Base-by-base conservation (phyloP, 148 eudicot genomes). In the Diospyros lotus region DNA sequence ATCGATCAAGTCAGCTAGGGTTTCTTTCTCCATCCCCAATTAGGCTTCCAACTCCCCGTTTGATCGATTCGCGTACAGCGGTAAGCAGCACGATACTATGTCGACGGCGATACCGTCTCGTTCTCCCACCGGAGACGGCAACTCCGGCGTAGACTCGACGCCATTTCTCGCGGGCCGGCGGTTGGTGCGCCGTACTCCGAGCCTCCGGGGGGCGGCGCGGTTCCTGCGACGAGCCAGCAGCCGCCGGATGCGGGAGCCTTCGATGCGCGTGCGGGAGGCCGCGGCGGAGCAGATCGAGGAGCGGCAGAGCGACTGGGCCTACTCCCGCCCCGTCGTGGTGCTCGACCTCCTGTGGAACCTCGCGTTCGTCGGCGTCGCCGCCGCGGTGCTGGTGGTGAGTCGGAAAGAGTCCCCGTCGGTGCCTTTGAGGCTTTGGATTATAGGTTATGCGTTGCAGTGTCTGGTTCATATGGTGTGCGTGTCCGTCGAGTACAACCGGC, bases 271-370 rank as follows among this genome's bases (percentile, higher is more conserved):
- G 51, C 81, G 97, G 2, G 95, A 90, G 69, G 79, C 89, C 4
- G 93, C 93, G 18, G 89, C 94, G 46, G 90, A 88, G 78, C 89
- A 88, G 74, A 84, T 90, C 75, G 89, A 89, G 64, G 95, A 89
- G 74, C 83, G 90, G 5, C 94, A 87, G 75, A 87, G 79, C 77
- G 92, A 92, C 50, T 90, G 92, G 92, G 92, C 95, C 4, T 85
- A 90, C 53, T 90, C 97, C 1, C 82, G 81, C 44, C 90, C 95
- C 12, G 67, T 88, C 18, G 93, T 93, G 45, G 56, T 78, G 1
- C 78, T 89, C 9, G 97, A 90, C 77, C 84, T 93, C 0, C 4
- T 87, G 0, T 90, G 97, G 95, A 93, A 90, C 84, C 66, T 86
- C 1, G 80, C 88, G 1, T 84, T 88, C 38, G 80, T 93, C 1